Evolutionary conservation across 2,329 filamentous ascomycete species (phyloP).

Genomic region (Ophiostoma sp.): DNA sequence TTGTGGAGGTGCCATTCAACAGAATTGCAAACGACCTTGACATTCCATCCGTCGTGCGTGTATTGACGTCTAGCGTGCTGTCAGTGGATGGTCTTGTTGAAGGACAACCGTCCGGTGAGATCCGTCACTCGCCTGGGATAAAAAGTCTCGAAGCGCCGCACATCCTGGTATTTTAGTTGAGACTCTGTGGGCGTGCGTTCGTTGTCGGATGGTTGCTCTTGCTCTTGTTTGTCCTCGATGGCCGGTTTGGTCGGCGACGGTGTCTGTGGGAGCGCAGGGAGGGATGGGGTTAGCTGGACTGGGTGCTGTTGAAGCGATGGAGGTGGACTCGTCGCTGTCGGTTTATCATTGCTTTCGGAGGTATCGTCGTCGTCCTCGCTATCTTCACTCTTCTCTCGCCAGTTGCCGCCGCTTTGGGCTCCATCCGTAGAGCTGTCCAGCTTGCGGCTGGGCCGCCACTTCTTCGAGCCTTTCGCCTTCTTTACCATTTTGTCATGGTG

Average conservation of each 20-base stretch:
- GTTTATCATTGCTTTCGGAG: not conserved
- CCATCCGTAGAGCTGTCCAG: not conserved
- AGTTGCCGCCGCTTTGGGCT: not conserved
- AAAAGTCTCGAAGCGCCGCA: not conserved
- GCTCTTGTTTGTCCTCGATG: not conserved
- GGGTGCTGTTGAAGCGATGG: not conserved
- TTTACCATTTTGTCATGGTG: not conserved
- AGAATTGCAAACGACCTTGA: slow-evolving; percentile 22
- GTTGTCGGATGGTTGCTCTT: not conserved
- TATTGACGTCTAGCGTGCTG: not conserved
- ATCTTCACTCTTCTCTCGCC: not conserved
- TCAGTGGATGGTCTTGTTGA: not conserved
- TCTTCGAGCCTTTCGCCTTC: not conserved
- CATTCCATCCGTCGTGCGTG: slow-evolving; percentile 19
- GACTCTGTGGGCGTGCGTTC: not conserved
- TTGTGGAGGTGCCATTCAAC: slow-evolving; percentile 25
- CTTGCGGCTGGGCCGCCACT: not conserved
- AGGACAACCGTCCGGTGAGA: not conserved
- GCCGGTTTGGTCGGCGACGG: not conserved
- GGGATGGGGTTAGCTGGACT: not conserved
- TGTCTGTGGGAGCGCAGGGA: not conserved
- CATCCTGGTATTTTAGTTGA: not conserved
- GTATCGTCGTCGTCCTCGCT: too few relatives aligned
- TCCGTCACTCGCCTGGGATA: not conserved
- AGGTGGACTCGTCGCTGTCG: not conserved